A percentile compares a stretch with the other conserved stretches of the same genome.
Evolutionary conservation across 2,329 filamentous ascomycete genomes (phyloP).

Genomic region (Fusarium abutilonis): DNA sequence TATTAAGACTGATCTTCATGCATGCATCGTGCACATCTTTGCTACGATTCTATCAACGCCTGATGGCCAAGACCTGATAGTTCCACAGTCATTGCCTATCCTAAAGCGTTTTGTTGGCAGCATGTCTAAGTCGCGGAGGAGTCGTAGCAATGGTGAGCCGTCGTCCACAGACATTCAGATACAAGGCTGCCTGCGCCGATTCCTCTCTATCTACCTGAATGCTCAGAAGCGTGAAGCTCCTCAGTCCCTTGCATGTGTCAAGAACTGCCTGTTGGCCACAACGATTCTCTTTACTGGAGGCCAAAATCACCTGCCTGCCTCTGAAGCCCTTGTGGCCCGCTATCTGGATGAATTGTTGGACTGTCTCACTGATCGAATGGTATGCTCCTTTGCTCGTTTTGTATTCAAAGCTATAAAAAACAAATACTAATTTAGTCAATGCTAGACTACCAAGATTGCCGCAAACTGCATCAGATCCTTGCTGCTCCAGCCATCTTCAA

Average conservation of each 20-base stretch:
- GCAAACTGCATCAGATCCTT: constrained; percentile 89
- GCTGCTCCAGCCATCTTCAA: constrained; percentile 71
- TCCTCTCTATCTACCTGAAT: constrained; percentile 80
- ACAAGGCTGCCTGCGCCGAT: constrained; percentile 82
- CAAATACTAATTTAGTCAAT: constrained; percentile 26
- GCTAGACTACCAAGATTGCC: constrained; percentile 83
- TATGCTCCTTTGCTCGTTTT: constrained; percentile 55
- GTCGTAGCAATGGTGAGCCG: constrained; percentile 50
- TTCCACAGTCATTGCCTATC: constrained; percentile 89
- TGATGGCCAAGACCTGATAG: constrained; percentile 82
- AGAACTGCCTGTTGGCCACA: constrained; percentile 87
- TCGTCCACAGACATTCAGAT: constrained; percentile 74
- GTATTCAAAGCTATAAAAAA: background rate
- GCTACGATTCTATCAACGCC: constrained; percentile 90
- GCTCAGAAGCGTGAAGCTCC: constrained; percentile 79
- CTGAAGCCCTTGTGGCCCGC: constrained; percentile 77
- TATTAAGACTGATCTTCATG: constrained; percentile 95
- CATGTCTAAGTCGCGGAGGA: constrained; percentile 65
- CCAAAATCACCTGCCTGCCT: constrained; percentile 75
- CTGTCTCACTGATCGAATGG: constrained; percentile 81
- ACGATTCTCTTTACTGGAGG: constrained; percentile 90
- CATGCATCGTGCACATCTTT: constrained; percentile 97
- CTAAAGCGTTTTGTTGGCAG: constrained; percentile 89
- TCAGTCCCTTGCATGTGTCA: constrained; percentile 85
- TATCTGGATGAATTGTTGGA: constrained; percentile 86